These are phyloP conservation scores for Rhizopogon salebrosus DNA, from an alignment of 768 basidiomycete genomes.

Conservation along the genomic window DNA sequence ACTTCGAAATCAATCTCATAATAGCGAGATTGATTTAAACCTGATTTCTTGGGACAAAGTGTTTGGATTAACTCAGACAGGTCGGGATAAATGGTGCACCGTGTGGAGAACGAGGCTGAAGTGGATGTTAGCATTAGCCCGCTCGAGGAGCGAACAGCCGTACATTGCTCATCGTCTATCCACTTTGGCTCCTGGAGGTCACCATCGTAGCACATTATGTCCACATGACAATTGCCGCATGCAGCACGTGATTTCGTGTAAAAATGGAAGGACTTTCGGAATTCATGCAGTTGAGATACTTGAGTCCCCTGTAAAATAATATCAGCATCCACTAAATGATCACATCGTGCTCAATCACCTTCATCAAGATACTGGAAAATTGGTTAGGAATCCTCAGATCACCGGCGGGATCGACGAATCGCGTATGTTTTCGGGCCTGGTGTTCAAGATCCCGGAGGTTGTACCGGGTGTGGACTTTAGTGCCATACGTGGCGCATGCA, in stretches of 20 bases:
- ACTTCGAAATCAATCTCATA: constrained; percentile 25
- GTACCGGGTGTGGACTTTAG: constrained; percentile 23
- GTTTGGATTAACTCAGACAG: background rate
- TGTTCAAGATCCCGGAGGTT: constrained; percentile 31
- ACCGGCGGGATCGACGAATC: constrained; percentile 22
- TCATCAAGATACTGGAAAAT: constrained; percentile 24
- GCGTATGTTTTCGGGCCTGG: constrained; percentile 18
- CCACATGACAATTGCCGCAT: background rate
- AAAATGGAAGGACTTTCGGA: background rate
- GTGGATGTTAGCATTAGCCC: too few species aligned
- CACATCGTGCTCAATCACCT: background rate
- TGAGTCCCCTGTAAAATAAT: background rate
- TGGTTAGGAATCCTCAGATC: constrained; percentile 22
- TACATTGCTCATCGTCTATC: too few species aligned
- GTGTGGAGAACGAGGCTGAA: too few species aligned
- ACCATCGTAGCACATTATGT: too few species aligned
- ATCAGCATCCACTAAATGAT: background rate
- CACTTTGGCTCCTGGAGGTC: too few species aligned
- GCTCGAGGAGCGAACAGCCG: too few species aligned
- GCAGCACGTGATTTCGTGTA: background rate
- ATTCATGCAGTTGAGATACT: background rate
- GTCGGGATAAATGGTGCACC: constrained; percentile 1
- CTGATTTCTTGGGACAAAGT: background rate
- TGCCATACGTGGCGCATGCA: constrained; percentile 35
- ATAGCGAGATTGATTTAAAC: constrained; percentile 5